These are phyloP conservation scores for Papiliotrema flavescens DNA, from an alignment of 1,284 basidiomycete genomes.

Conservation along the genomic window DNA sequence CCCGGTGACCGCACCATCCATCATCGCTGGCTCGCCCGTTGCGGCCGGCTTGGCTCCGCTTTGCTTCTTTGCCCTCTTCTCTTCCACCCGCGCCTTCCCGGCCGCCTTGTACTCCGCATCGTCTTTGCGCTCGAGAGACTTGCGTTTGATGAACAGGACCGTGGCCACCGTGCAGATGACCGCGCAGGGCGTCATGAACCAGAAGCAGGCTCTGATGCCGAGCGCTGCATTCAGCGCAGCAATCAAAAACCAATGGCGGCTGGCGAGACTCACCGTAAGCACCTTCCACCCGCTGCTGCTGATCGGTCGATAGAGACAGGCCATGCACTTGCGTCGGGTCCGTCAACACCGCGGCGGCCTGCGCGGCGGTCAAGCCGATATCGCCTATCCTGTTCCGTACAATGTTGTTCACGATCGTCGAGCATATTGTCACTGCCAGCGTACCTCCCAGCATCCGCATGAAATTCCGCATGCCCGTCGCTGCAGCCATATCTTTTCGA, in stretches of 20 bases:
- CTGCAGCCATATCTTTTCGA: slow-evolving; percentile 44
- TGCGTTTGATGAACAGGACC: slow-evolving; percentile 37
- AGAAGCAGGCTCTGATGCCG: slow-evolving; percentile 40
- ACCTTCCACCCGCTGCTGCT: slow-evolving; percentile 18
- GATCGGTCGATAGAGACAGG: slow-evolving; percentile 16
- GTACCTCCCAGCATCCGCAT: slow-evolving; percentile 42
- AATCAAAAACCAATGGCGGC: too few relatives aligned
- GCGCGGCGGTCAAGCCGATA: background rate
- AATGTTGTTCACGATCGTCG: slow-evolving; percentile 35
- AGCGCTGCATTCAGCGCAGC: slow-evolving; percentile 22
- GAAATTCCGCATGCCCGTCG: slow-evolving; percentile 40
- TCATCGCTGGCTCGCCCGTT: too few relatives aligned
- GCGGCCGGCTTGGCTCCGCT: too few relatives aligned
- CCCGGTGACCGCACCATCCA: too few relatives aligned
- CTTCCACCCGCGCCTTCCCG: slow-evolving; percentile 42
- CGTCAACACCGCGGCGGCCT: slow-evolving; percentile 17
- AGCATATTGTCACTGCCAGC: slow-evolving; percentile 27
- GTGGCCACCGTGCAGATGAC: slow-evolving; percentile 35
- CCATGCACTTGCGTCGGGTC: slow-evolving; percentile 30
- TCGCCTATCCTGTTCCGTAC: slow-evolving; percentile 17
- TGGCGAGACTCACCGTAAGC: slow-evolving; percentile 43
- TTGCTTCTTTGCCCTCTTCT: slow-evolving; percentile 21
- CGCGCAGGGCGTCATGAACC: slow-evolving; percentile 34
- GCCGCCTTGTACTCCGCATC: slow-evolving; percentile 40
- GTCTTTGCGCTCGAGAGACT: slow-evolving; percentile 37